phyloP scores from a whole-genome alignment of 768 basidiomycete genomes.

The Xanthoconium stramineum region DNA sequence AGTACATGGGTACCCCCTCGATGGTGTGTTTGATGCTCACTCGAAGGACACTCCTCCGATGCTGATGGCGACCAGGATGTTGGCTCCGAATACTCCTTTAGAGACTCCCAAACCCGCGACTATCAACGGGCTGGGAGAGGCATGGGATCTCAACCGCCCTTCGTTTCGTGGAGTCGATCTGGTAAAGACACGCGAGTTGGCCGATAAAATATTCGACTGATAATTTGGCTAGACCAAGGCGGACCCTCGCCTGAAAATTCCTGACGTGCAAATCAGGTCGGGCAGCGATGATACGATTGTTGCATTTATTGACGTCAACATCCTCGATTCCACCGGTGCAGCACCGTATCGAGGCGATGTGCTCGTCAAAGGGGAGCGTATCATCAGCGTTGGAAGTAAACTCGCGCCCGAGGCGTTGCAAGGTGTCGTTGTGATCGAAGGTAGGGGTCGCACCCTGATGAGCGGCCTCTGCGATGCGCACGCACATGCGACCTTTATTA shows the following conservation, averaged over 20 bases:
- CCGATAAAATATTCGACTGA: neutral
- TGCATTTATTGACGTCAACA: slow-evolving; percentile 31
- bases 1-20: slow-evolving; percentile 28
- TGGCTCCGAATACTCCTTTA: slow-evolving; percentile 5
- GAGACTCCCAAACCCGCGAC: neutral
- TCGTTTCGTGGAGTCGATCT: slow-evolving; percentile 24
- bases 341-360: slow-evolving; percentile 35
- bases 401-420: slow-evolving; percentile 19
- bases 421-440: slow-evolving; percentile 26
- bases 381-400: slow-evolving; percentile 27
- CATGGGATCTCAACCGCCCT: slow-evolving; percentile 20
- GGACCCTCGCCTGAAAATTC: slow-evolving; percentile 21
- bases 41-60: neutral
- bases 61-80: slow-evolving; percentile 16
- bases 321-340: slow-evolving; percentile 35
- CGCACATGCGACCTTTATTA: slow-evolving; percentile 32
- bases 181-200: slow-evolving; percentile 4
- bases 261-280: slow-evolving; percentile 23
- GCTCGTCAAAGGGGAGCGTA: slow-evolving; percentile 30
- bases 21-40: slow-evolving; percentile 10
- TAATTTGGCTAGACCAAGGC: slow-evolving; percentile 15
- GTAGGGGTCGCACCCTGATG: slow-evolving; percentile 34
- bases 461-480: slow-evolving; percentile 37
- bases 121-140: slow-evolving; percentile 24
- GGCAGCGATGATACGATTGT: slow-evolving; percentile 17